Conservation (phyloP, 768 basidiomycete species). For the Glaciozyma martinii region DNA sequence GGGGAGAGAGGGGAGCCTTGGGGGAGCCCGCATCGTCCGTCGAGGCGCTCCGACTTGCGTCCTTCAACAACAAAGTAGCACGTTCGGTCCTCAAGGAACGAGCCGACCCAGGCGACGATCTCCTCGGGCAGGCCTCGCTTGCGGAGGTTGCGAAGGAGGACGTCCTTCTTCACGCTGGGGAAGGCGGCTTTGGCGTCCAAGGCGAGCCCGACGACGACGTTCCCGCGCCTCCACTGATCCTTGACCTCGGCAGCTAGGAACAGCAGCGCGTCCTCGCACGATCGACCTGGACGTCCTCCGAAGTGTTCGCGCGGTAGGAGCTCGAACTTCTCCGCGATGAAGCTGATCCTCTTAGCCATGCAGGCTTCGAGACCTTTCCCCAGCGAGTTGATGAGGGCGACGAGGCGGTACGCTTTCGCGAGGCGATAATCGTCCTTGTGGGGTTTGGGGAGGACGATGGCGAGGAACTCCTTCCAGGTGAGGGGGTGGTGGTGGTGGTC, state of each 20-base stretch:
- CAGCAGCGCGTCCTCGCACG: constrained; percentile 40
- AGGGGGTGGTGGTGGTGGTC: background rate
- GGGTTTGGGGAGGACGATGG: constrained; percentile 26
- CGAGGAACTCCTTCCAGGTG: background rate
- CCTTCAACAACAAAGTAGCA: constrained; percentile 37
- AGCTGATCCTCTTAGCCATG: background rate
- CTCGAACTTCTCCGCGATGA: constrained; percentile 36
- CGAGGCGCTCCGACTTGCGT: constrained; percentile 29
- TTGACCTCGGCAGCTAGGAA: constrained; percentile 45
- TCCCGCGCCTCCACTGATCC: background rate
- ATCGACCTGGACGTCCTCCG: constrained; percentile 42
- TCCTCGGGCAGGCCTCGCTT: constrained; percentile 32
- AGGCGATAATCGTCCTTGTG: constrained; percentile 39
- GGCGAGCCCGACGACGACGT: background rate
- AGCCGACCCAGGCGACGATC: constrained; percentile 31
- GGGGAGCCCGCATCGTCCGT: constrained; percentile 36
- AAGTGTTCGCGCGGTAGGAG: constrained; percentile 43
- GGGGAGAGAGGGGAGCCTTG: constrained; percentile 41
- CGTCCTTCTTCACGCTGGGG: constrained; percentile 37
- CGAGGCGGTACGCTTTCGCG: constrained; percentile 50
- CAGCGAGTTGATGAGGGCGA: constrained; percentile 41
- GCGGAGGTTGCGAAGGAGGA: constrained; percentile 32
- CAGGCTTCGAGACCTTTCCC: constrained; percentile 31
- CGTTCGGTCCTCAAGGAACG: constrained; percentile 25
- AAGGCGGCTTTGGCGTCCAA: constrained; percentile 41